Base-by-base conservation (phyloP, 345 rosid genomes). In the Rhizophora apiculata region DNA sequence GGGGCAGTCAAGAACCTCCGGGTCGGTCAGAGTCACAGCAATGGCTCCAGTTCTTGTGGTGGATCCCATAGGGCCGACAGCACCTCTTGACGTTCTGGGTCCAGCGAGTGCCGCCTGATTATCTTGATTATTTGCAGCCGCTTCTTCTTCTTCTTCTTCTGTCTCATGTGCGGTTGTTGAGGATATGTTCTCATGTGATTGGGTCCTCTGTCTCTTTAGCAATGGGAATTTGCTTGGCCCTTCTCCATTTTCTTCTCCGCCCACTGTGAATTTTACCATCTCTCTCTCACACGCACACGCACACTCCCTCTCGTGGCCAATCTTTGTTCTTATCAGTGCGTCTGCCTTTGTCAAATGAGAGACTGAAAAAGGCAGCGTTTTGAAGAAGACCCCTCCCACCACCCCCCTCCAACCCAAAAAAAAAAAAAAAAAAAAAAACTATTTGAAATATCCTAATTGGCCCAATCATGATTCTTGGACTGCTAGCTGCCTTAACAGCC, bases 1-100 rank as follows among this genome's bases (percentile, higher is more conserved):
- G 52, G 74, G 37, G 73, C 89, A 83, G 71, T 83, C 89, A 21
- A 85, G 73, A 34, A 82, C 81, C 22, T 83, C 84, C 7, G 85
- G 82, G 73, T 83, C 89, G 8, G 78, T 61, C 31, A 83, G 49
- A 34, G 76, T 82, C 18, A 11, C 49, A 3, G 18, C 13, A 55
- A 82, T 6, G 8, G 77, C 27, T 27, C 65, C 75, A 19, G 59
- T 75, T 52, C 65, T 64, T 34, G 83, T 22, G 24, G 67, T 26
- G 51, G 78, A 19, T 74, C 34, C 51, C 27, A 55, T 29, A 22
- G 16, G 15, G 1, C 16, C 26, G 37, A 62, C 27, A 78, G 52
- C 22, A 15, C 24, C 29, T 29, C 13, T 63, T 31, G 65, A 63
- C 2, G 51, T 32, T 22, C 59, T 36, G 24, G 29, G 39, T 1